Percentiles rank a stretch among this genome's conserved stretches.
Conservation (phyloP, 495 filamentous ascomycete genomes). For the Venustampulla echinocandica region DNA sequence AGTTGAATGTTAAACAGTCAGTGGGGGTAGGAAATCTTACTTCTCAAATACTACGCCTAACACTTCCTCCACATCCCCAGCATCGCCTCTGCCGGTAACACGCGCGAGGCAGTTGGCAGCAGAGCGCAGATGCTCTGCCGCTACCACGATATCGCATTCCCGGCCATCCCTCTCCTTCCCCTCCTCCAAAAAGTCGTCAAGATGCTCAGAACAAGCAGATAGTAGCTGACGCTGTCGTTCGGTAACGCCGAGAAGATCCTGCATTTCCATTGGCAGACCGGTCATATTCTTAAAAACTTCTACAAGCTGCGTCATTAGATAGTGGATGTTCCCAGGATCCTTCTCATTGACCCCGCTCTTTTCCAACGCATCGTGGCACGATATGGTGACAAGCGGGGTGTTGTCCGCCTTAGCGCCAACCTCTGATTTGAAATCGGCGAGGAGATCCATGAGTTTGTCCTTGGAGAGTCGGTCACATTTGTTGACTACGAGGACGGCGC, state of each 20-base stretch:
- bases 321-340: slow-evolving; percentile 55
- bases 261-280: slow-evolving; percentile 45
- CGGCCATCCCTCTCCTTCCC: slow-evolving; percentile 29
- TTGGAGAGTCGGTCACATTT: slow-evolving; percentile 58
- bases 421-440: slow-evolving; percentile 11
- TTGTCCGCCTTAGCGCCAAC: slow-evolving; percentile 22
- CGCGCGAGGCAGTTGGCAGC: slow-evolving; percentile 73
- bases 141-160: slow-evolving; percentile 74
- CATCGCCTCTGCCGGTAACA: slow-evolving; percentile 81
- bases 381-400: slow-evolving; percentile 51
- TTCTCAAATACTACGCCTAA: slow-evolving; percentile 97
- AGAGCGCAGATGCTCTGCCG: slow-evolving; percentile 80
- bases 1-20: slow-evolving; percentile 6
- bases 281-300: slow-evolving; percentile 67
- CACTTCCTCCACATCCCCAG: slow-evolving; percentile 92
- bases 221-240: slow-evolving; percentile 82
- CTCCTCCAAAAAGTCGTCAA: slow-evolving; percentile 58
- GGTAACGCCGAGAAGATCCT: slow-evolving; percentile 83
- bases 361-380: slow-evolving; percentile 24
- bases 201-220: slow-evolving; percentile 55
- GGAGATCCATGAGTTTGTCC: background rate
- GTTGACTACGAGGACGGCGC: slow-evolving; percentile 68
- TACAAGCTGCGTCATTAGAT: slow-evolving; percentile 58
- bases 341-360: too few relatives aligned
- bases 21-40: slow-evolving; percentile 40